Base-by-base conservation (phyloP, 352 stramenopile species). In the Phytophthora boehmeriae region DNA sequence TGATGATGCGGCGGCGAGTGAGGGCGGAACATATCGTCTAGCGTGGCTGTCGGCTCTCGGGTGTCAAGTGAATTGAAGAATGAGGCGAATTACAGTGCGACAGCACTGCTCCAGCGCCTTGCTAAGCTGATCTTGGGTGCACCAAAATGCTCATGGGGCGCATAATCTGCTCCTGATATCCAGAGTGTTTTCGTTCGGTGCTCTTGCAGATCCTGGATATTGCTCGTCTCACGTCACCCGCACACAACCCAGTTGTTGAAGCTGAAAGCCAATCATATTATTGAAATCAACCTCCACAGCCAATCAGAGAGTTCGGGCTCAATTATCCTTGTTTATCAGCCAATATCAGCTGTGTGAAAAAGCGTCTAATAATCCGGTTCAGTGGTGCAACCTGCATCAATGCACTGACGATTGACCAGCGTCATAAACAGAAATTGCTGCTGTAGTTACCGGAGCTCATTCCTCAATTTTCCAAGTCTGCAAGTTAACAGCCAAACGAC, bases 401-500 rank as follows among this genome's bases (percentile, higher is more conserved):
- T 56, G 27, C 9, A 41, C 51, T 14, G 22, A n/a, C n/a, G n/a
- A n/a, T n/a, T n/a, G n/a, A n/a, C n/a, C n/a, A n/a, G n/a, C n/a
- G n/a, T n/a, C n/a, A n/a, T n/a, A n/a, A 22, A 32, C 9, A 16
- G 23, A 11, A 10, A n/a, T n/a, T 52, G 45, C 23, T 25, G 45
- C 27, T 20, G 46, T 8, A 28, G 16, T n/a, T 8, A 13, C 2
- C 28, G 2, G 3, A 53, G n/a, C 10, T 51, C 51, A 68, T 39
- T 57, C 28, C 52, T 56, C 52, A 62, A 58, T 58, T 68, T 53
- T 14, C 52, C 30, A 55, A 45, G 49, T 27, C n/a, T 46, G 35
- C 34, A 42, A 49, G 6, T 13, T 35, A 43, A 27, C 46, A 55
- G n/a, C 23, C 36, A 53, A 32, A 20, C 42, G 8, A 46, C 39